Percentiles rank a stretch among this genome's conserved stretches.
Conservation (phyloP, 768 basidiomycete species). For the Phlebiopsis gigantea region DNA sequence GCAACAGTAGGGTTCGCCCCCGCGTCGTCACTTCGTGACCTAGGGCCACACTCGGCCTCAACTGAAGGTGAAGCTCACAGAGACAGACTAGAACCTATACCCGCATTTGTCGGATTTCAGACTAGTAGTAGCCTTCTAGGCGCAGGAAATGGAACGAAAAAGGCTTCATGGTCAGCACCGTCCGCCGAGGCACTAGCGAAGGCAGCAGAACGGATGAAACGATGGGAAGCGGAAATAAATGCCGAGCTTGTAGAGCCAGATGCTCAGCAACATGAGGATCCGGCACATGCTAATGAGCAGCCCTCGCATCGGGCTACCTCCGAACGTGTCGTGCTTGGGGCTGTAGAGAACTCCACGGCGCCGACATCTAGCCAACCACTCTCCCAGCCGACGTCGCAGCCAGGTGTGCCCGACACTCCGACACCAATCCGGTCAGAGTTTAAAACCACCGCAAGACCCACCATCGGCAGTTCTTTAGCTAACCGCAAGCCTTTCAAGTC, state of each 20-base stretch:
- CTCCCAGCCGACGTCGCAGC: constrained; percentile 5
- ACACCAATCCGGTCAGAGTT: constrained; percentile 11
- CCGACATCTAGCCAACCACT: neutral
- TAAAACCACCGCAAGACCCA: neutral
- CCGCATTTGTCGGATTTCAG: constrained; percentile 10
- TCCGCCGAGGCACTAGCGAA: constrained; percentile 21
- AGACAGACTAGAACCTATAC: neutral
- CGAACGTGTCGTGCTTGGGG: constrained; percentile 13
- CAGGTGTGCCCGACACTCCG: constrained; percentile 14
- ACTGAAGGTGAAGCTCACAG: too few species aligned
- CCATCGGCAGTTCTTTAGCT: constrained; percentile 5
- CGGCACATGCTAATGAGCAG: neutral
- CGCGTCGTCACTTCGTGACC: neutral
- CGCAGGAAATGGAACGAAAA: constrained; percentile 7
- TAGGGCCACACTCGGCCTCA: neutral
- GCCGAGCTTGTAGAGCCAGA: constrained; percentile 14
- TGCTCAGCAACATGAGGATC: neutral
- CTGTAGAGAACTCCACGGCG: constrained; percentile 15
- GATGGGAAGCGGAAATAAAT: constrained; percentile 22
- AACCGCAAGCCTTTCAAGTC: constrained; percentile 26
- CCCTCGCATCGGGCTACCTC: neutral
- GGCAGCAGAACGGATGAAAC: constrained; percentile 19
- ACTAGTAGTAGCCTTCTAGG: constrained; percentile 1
- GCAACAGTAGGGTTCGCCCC: neutral
- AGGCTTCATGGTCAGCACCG: constrained; percentile 15